Conservation (phyloP, 208 protist genomes). For the Naegleria fowleri region DNA sequence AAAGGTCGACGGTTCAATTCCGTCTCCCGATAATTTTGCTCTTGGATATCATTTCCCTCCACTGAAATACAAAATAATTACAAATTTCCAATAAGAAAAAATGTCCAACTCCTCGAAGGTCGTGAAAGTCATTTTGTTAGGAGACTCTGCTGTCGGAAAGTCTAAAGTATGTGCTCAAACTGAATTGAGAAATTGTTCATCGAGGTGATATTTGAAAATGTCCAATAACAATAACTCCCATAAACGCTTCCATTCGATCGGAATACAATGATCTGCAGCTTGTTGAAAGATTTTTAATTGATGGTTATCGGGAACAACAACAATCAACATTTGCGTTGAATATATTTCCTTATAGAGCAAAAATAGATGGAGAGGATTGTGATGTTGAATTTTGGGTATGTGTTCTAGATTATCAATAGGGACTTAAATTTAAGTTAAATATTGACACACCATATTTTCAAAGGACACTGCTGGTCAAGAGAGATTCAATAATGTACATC, state of each 20-base stretch:
- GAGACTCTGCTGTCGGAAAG: slow-evolving; percentile 90
- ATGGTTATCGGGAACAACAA: slow-evolving; percentile 69
- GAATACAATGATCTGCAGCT: too few relatives aligned
- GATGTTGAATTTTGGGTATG: slow-evolving; percentile 68
- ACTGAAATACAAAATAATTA: too few relatives aligned
- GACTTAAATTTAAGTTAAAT: too few relatives aligned
- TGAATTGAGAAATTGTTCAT: not conserved
- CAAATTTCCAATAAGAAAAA: slow-evolving; percentile 47
- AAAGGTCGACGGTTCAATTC: too few relatives aligned
- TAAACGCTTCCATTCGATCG: too few relatives aligned
- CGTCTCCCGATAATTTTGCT: too few relatives aligned
- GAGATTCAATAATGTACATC: slow-evolving; percentile 81
- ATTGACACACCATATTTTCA: not conserved
- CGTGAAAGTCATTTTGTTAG: slow-evolving; percentile 85
- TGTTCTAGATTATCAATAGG: not conserved
- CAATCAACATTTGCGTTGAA: slow-evolving; percentile 88
- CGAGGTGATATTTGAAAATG: too few relatives aligned
- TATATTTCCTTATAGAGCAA: slow-evolving; percentile 67
- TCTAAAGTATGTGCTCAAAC: slow-evolving; percentile 54
- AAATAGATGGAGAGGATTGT: slow-evolving; percentile 55
- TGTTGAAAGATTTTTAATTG: slow-evolving; percentile 88
- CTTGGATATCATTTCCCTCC: too few relatives aligned
- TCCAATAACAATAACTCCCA: too few relatives aligned
- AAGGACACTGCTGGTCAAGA: slow-evolving; percentile 83
- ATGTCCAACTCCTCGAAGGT: slow-evolving; percentile 62